phyloP scores from a whole-genome alignment of 1,284 basidiomycete genomes.

The Tilletia setariae region DNA sequence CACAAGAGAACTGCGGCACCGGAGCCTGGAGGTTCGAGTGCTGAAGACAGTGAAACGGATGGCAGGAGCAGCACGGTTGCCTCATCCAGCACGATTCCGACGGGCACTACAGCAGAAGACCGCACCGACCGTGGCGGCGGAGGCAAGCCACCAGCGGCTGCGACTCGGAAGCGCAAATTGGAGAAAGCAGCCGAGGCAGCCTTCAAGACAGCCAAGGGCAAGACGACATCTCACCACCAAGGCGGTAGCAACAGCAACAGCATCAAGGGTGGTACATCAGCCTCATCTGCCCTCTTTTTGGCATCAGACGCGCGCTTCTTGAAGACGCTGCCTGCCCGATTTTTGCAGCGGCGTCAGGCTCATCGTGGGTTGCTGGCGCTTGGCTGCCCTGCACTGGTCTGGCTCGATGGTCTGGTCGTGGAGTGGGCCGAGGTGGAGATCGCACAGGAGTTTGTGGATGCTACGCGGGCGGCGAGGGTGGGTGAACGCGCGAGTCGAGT shows the following conservation, averaged over 20 bases:
- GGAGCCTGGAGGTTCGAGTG: slow-evolving; percentile 16
- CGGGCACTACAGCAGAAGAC: background rate
- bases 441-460: slow-evolving; percentile 35
- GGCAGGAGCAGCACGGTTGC: slow-evolving; percentile 23
- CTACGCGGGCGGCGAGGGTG: background rate
- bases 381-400: slow-evolving; percentile 43
- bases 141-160: background rate
- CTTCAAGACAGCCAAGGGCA: background rate
- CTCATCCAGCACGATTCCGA: background rate
- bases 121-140: too few species aligned
- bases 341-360: slow-evolving; percentile 34
- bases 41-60: slow-evolving; percentile 19
- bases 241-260: background rate
- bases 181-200: slow-evolving; percentile 23
- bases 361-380: slow-evolving; percentile 50
- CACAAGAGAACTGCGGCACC: slow-evolving; percentile 34
- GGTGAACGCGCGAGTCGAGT: background rate
- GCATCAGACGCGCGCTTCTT: slow-evolving; percentile 43
- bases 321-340: slow-evolving; percentile 36
- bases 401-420: slow-evolving; percentile 48
- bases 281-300: slow-evolving; percentile 23
- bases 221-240: background rate
- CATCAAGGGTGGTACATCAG: background rate
- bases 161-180: slow-evolving; percentile 9
- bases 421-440: slow-evolving; percentile 37